Conservation (phyloP, 371 early-diverging fungal genomes). For the Mucor indicus region DNA sequence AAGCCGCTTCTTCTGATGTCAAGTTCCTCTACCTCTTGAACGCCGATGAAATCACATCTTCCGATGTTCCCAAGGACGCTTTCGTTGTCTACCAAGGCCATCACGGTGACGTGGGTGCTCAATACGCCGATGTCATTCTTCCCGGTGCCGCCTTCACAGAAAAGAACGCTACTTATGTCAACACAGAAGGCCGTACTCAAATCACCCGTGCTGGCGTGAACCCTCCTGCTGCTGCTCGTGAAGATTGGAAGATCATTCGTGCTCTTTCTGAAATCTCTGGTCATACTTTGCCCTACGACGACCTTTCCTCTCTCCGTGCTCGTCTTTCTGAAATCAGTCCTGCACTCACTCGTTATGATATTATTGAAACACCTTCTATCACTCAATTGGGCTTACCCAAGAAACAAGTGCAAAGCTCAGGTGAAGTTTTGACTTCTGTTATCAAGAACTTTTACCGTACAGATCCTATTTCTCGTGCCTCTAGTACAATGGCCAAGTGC, state of each 20-base stretch:
- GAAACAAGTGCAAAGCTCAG: slow-evolving; percentile 41
- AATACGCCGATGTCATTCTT: slow-evolving; percentile 92
- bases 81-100: slow-evolving; percentile 99
- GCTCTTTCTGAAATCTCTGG: slow-evolving; percentile 92
- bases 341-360: slow-evolving; percentile 73
- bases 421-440: slow-evolving; percentile 47
- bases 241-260: slow-evolving; percentile 98
- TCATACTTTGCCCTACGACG: slow-evolving; percentile 86
- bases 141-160: slow-evolving; percentile 97
- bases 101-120: slow-evolving; percentile 96
- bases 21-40: slow-evolving; percentile 90
- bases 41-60: slow-evolving; percentile 81
- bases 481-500: slow-evolving; percentile 97
- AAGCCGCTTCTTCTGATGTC: slow-evolving; percentile 38
- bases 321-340: slow-evolving; percentile 90
- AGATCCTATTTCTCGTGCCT: slow-evolving; percentile 89
- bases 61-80: slow-evolving; percentile 82
- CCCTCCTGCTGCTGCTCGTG: slow-evolving; percentile 89
- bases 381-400: slow-evolving; percentile 62
- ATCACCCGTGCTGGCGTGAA: slow-evolving; percentile 92
- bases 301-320: slow-evolving; percentile 73
- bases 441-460: slow-evolving; percentile 94
- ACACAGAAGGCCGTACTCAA: slow-evolving; percentile 95
- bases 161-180: slow-evolving; percentile 87
- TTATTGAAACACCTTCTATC: slow-evolving; percentile 59